Evolutionary conservation across 2,329 filamentous ascomycete species (phyloP), one percentile per base, ranked within the genome.

Genomic region (Fusarium continuum): DNA sequence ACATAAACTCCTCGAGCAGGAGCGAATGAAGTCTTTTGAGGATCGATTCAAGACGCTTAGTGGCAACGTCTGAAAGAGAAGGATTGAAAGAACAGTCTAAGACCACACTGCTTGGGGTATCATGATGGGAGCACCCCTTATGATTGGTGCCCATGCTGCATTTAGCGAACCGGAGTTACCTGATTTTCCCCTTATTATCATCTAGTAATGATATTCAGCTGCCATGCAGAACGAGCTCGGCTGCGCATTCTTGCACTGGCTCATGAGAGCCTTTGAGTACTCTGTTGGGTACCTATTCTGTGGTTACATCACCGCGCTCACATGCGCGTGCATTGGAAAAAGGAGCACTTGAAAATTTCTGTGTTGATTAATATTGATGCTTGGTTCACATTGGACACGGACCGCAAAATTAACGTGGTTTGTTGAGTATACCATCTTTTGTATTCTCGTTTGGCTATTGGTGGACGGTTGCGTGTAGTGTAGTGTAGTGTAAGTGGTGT

Each of bases 1-100:
- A 45, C 88, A 93, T 73, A 83, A 82, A 52, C 80, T 87, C 64
- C 85, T 94, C 58, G 82, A 87, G 57, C 80, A 82, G 55, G 88
- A 91, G 77, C 84, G 85, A 69, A 80, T 87, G 65, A 84, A 84
- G 72, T 77, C 78, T 36, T 77, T 78, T 58, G 74, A 78, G 59
- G 73, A 76, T 4, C 72, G 75, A 44, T 77, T 79, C 60, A 73
- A 70, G 66, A 70, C 75, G 39, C 68, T 78, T 31, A 69, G 68
- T 59, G 67, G 69, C 56, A 67, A 52, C 43, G 70, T 47, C 46
- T 71, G 48, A 65, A 58, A 58, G 51, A 64, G 55, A 36, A 59
- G 49, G 32, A 50, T 17, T 8, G 31, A 5, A 22, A 29, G 34
- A 57, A 35, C 34, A 35, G 17, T 32, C 9, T 17, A 62, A 62